Conservation (phyloP, 179 eudicot genomes). For the Camellia oleifera region DNA sequence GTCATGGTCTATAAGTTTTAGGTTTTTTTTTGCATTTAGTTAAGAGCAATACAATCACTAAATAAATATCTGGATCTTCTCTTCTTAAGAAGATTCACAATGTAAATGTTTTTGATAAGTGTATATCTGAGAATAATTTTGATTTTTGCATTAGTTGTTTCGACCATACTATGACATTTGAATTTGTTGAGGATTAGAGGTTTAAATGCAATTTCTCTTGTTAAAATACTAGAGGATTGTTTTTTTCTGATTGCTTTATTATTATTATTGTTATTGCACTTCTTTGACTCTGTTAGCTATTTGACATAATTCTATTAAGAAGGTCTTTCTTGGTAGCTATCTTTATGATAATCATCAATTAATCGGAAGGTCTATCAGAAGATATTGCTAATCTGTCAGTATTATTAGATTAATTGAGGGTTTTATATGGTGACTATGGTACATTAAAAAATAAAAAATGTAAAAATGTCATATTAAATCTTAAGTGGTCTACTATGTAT, state of each 20-base stretch:
- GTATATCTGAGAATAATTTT: too few species aligned
- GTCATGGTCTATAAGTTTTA: too few species aligned
- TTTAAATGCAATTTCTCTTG: not conserved
- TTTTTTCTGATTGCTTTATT: not conserved
- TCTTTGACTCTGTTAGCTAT: not conserved
- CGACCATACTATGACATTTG: not conserved
- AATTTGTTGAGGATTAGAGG: not conserved
- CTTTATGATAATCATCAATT: not conserved
- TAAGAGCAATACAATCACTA: too few species aligned
- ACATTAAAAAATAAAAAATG: too few species aligned
- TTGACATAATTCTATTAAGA: not conserved
- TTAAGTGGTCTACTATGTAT: not conserved
- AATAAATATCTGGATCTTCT: too few species aligned
- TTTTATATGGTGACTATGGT: not conserved
- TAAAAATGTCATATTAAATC: slow-evolving; percentile 2
- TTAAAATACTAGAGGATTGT: not conserved
- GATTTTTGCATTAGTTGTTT: too few species aligned
- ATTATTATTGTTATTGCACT: not conserved
- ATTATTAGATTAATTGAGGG: not conserved
- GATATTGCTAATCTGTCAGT: not conserved
- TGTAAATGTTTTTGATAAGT: too few species aligned
- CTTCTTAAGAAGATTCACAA: too few species aligned
- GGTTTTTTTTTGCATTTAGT: too few species aligned
- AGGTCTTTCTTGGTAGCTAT: not conserved
- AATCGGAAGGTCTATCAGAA: not conserved